Base-by-base conservation (phyloP, 1,284 basidiomycete genomes). In the Sporisorium iseilematis-ciliati region DNA sequence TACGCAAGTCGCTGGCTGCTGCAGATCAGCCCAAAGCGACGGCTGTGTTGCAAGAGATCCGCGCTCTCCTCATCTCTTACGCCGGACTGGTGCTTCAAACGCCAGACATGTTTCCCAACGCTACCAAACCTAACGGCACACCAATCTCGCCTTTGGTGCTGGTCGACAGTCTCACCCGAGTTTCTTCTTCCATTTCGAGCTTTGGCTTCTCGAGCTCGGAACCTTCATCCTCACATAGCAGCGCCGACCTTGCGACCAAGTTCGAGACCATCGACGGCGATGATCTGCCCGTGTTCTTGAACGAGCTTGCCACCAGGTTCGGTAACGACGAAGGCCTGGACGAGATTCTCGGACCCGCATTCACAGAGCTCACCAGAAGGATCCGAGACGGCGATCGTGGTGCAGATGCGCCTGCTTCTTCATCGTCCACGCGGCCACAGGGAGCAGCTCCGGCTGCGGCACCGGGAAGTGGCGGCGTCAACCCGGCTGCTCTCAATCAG, bases 21-120 rank as follows among this genome's bases (percentile, higher is more conserved):
- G 45, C 72, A 7, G 92, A 91, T 80, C 85, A 93, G 29, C 91
- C 91, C 43, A 89, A 91, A 57, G 77, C 69, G 12, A 23, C 63
- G 7, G 41, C 53, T 3, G 66, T 57, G 4, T 40, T 82, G 10
- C 65, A 79, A 43, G 62, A 78, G 45, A 65, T 77, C 21, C 73
- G 77, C 3, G 41, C 48, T 6, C 88, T 98, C 18, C 86, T 99
- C 59, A 90, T 97, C 68, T 94, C 93, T 57, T 99, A 99, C 85
- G 90, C 91, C 14, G 95, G 95, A 8, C 89, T 98, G 64, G 92
- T 91, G 16, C 87, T 99, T 10, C 93, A 96, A 86, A 94, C 95
- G 69, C 93, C 95, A 0, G 84, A 85, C 48, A 95, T 98, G 92
- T 98, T 99, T 78, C 92, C 94, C 51, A 81, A 79, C 40, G 38